Base-by-base conservation (phyloP, 768 basidiomycete genomes). In the Austroboletus eburneus region DNA sequence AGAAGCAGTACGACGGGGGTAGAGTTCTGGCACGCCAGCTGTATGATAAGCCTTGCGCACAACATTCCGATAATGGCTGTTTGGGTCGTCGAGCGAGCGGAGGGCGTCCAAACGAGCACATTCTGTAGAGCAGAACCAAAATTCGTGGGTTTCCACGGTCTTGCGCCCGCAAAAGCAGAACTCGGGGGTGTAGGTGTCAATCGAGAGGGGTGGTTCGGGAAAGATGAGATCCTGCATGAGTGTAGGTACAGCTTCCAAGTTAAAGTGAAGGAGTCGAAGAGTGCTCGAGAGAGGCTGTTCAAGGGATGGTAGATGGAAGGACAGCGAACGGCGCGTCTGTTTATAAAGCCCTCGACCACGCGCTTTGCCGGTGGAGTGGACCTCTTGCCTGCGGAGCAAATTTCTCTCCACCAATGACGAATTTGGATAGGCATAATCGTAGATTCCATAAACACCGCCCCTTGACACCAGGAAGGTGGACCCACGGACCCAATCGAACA, bases 21-120 rank as follows among this genome's bases (percentile, higher is more conserved):
- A 29, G 20, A 14, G 46, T 9, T 44, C 43, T 7, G 43, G 27
- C 3, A 39, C 35, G 4, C 45, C 44, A 1, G 51, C 52, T 20
- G 7, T 48, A 23, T 36, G 13, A 24, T 52, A 46, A 24, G 58
- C 65, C 1, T n/a, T 36, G 12, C 46, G 56, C 13, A 60, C 45
- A 24, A 49, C 47, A 0, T 52, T 42, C 27, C 64, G 65, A 39
- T 65, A 65, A 23, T 65, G 65, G 35, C 51, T 56, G 17, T 59
- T 35, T 3, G 49, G 42, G 14, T 43, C 45, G 2, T 39, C 53
- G 22, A 67, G 59, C 3, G 63, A 56, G 21, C 56, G 53, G 16
- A 65, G 51, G 20, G 65, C 43, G 18, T 67, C 65, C 29, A 7
- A 30, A 18, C 57, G 63, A 9, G 64, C 66, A 10, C 66, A 67